Evolutionary conservation across 2,329 filamentous ascomycete species (phyloP).

Genomic region (Lecanosticta acicola): DNA sequence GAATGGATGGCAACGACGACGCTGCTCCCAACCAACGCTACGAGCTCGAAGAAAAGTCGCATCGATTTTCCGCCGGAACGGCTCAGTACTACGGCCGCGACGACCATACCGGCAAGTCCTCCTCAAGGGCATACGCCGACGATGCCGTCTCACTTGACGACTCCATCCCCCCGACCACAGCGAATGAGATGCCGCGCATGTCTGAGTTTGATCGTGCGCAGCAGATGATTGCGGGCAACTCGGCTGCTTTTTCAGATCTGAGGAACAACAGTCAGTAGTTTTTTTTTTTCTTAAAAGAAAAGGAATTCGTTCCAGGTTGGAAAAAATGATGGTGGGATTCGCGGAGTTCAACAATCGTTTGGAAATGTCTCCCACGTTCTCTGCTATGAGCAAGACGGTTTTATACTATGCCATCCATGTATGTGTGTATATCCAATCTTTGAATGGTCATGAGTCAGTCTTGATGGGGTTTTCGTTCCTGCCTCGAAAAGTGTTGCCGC

Average conservation of each 20-base stretch:
- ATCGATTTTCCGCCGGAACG: constrained; percentile 4
- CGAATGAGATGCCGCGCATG: background rate
- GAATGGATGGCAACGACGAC: constrained; percentile 6
- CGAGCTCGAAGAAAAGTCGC: constrained; percentile 5
- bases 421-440: too few relatives aligned
- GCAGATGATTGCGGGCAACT: constrained; percentile 16
- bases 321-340: too few relatives aligned
- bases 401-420: too few relatives aligned
- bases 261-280: constrained; percentile 1
- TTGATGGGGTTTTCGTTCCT: too few relatives aligned
- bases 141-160: background rate
- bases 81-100: background rate
- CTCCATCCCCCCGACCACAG: background rate
- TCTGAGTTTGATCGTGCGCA: constrained; percentile 4
- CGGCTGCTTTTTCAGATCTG: constrained; percentile 13
- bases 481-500: too few relatives aligned
- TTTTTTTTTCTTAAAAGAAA: too few relatives aligned
- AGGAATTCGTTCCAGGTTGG: too few relatives aligned
- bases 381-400: too few relatives aligned
- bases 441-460: too few relatives aligned
- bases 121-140: background rate
- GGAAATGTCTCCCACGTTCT: too few relatives aligned
- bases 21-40: constrained; percentile 6
- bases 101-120: background rate
- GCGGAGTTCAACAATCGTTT: too few relatives aligned